These are phyloP conservation scores for Rhododendron mucronatum DNA, from an alignment of 148 eudicot species.

Conservation along the genomic window DNA sequence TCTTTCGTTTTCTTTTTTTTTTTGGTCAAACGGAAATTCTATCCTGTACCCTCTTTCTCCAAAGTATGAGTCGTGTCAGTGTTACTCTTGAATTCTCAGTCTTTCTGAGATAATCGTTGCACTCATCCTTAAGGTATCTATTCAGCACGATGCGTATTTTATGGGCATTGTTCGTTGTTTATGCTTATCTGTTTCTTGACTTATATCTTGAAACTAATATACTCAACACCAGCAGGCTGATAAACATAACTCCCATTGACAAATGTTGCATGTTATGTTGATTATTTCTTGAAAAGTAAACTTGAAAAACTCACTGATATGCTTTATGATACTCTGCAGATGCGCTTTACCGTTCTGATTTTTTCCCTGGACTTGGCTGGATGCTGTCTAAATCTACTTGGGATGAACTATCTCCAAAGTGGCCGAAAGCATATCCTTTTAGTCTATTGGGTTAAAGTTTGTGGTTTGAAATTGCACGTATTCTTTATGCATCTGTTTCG, in stretches of 20 bases:
- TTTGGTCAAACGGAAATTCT: no score
- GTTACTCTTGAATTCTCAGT: background rate
- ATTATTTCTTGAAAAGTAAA: background rate
- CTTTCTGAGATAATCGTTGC: conserved; percentile 2
- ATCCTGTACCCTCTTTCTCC: background rate
- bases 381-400: conserved; percentile 82
- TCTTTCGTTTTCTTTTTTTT: no score
- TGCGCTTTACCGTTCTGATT: conserved; percentile 93
- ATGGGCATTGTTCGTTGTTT: background rate
- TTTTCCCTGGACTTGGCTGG: conserved; percentile 99
- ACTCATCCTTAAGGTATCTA: background rate
- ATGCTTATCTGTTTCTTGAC: background rate
- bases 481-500: conserved; percentile 6
- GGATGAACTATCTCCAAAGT: conserved; percentile 96
- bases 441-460: conserved; percentile 14
- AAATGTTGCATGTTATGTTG: background rate
- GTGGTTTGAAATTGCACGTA: background rate
- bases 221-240: background rate
- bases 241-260: background rate
- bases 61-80: background rate
- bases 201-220: background rate
- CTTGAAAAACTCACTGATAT: background rate
- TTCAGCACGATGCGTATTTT: background rate
- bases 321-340: conserved; percentile 41
- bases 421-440: conserved; percentile 99